Evolutionary conservation across 306 rosid genomes (phyloP), one percentile per base, ranked within the genome.

Genomic region (Medicago arabica): DNA sequence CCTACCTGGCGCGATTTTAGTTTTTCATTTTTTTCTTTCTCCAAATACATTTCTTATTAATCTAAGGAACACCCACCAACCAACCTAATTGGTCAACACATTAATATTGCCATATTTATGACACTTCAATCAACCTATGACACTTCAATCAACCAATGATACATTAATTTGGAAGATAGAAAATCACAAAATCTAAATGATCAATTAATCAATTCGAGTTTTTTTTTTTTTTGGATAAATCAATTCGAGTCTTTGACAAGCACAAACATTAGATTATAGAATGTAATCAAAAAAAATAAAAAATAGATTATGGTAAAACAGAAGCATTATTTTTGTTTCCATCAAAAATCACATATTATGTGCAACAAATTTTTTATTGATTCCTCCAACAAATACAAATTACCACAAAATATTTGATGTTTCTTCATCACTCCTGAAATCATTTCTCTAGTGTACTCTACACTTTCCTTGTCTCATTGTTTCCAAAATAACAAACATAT

Each of bases 1-100:
- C 96, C 96, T 88, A 88, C 77, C 96, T 88, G 93, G 91, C 89
- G 96, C 93, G 91, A n/a, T n/a, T n/a, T n/a, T n/a, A n/a, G n/a
- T n/a, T n/a, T 0, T 0, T 1, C 0, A 2, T 4, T 46, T 2
- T 0, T 0, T 0, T 0, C 3, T 18, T 2, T n/a, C 31, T 7
- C 55, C 2, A 14, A 4, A 46, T 19, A 2, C 15, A 55, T 19
- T 43, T 44, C 4, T 46, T 1, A n/a, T n/a, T n/a, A n/a, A n/a
- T n/a, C n/a, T n/a, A n/a, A n/a, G n/a, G n/a, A n/a, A n/a, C n/a
- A n/a, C n/a, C n/a, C n/a, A n/a, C n/a, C n/a, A n/a, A n/a, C n/a
- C n/a, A n/a, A n/a, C n/a, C n/a, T n/a, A n/a, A n/a, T n/a, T n/a
- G n/a, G n/a, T n/a, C n/a, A n/a, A n/a, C n/a, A n/a, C n/a, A n/a